These are phyloP conservation scores for Penicillium verrucosum DNA, from an alignment of 2,329 filamentous ascomycete genomes.

Conservation along the genomic window DNA sequence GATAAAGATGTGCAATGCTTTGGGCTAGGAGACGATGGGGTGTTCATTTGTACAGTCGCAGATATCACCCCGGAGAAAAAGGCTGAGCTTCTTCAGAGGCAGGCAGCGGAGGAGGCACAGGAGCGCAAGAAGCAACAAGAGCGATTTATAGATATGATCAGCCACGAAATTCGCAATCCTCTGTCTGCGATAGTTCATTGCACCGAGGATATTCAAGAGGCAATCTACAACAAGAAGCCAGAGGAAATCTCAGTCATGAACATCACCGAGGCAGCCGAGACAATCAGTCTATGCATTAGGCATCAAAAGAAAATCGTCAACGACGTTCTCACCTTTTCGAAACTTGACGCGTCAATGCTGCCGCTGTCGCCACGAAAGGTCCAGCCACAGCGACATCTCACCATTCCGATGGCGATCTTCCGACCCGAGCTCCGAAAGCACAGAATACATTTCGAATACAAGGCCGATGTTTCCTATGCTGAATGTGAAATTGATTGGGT, in stretches of 20 bases:
- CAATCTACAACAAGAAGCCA: constrained; percentile 9
- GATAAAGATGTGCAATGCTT: constrained; percentile 11
- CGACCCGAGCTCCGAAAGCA: constrained; percentile 69
- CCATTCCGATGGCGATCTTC: constrained; percentile 72
- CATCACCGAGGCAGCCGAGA: constrained; percentile 71
- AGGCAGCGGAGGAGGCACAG: constrained; percentile 74
- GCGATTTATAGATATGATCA: constrained; percentile 73
- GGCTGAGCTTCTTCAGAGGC: constrained; percentile 75
- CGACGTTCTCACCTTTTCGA: constrained; percentile 69
- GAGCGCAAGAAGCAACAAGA: constrained; percentile 77
- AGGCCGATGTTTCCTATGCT: constrained; percentile 60
- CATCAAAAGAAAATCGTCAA: constrained; percentile 80
- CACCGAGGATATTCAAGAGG: constrained; percentile 47
- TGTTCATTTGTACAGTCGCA: constrained; percentile 55
- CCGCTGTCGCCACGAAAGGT: constrained; percentile 68
- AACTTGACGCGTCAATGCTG: constrained; percentile 72
- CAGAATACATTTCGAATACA: constrained; percentile 64
- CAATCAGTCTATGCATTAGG: constrained; percentile 72
- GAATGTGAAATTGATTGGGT: constrained; percentile 62
- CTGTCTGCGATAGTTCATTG: constrained; percentile 58
- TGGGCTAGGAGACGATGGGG: constrained; percentile 1
- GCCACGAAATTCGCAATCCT: constrained; percentile 57
- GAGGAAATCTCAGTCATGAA: constrained; percentile 48
- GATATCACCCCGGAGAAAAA: constrained; percentile 84
- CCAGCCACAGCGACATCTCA: constrained; percentile 64